Percentiles rank a stretch among this genome's conserved stretches.
phyloP scores from a whole-genome alignment of 139 green algal species.

The Trebouxia sp. region DNA sequence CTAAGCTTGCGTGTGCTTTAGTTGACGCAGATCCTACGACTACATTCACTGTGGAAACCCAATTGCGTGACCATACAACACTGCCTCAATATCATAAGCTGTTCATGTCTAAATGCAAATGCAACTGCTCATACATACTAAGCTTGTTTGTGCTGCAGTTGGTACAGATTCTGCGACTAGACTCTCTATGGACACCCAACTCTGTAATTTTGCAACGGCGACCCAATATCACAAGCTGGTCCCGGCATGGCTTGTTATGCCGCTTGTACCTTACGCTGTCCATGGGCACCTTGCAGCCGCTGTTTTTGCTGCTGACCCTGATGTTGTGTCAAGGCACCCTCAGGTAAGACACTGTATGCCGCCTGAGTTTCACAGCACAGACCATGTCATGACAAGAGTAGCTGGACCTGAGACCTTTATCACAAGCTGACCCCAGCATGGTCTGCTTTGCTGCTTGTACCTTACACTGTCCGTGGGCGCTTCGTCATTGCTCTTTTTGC shows the following conservation, averaged over 20 bases:
- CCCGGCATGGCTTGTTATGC: slow-evolving; percentile 29
- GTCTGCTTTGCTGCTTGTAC: slow-evolving; percentile 36
- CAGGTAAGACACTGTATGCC: slow-evolving; percentile 17
- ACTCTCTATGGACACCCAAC: slow-evolving; percentile 26
- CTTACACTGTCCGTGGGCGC: slow-evolving; percentile 31
- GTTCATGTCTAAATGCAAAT: too few species aligned
- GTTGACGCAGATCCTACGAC: too few species aligned
- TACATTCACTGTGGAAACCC: too few species aligned
- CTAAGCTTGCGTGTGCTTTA: too few species aligned
- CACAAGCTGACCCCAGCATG: slow-evolving; percentile 27
- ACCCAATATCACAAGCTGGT: slow-evolving; percentile 29
- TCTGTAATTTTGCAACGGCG: not conserved
- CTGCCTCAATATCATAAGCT: too few species aligned
- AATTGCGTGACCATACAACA: too few species aligned
- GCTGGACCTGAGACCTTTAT: too few species aligned
- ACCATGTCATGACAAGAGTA: too few species aligned
- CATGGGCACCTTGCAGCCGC: slow-evolving; percentile 35
- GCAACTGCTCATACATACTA: too few species aligned
- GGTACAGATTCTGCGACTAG: slow-evolving; percentile 28
- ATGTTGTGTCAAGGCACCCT: slow-evolving; percentile 30
- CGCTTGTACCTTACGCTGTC: slow-evolving; percentile 35
- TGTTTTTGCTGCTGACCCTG: slow-evolving; percentile 32
- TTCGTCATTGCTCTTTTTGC: slow-evolving; percentile 32
- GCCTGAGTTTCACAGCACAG: too few species aligned
- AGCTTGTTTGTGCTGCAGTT: slow-evolving; percentile 21